Evolutionary conservation across 2,329 filamentous ascomycete species (phyloP).

Genomic region (Claviceps arundinis): DNA sequence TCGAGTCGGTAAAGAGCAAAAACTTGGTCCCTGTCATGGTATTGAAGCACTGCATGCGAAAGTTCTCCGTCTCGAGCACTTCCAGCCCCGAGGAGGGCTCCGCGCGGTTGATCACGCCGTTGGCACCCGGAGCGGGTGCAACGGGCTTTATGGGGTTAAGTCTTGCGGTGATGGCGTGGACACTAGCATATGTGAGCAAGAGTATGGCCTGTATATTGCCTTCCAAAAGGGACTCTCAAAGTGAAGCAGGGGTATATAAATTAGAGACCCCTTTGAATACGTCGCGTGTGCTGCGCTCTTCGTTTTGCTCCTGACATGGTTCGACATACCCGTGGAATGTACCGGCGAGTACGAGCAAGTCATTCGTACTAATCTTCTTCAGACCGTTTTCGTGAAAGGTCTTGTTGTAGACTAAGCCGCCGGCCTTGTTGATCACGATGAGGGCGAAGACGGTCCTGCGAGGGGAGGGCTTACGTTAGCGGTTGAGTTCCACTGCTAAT

Average conservation of each 20-base stretch:
- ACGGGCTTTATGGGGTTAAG: conserved; percentile 40
- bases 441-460: conserved; percentile 84
- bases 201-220: neutral
- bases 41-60: conserved; percentile 90
- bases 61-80: conserved; percentile 85
- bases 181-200: conserved; percentile 26
- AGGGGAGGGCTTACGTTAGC: neutral
- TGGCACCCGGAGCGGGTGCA: conserved; percentile 21
- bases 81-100: conserved; percentile 69
- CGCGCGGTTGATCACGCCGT: conserved; percentile 32
- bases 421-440: conserved; percentile 97
- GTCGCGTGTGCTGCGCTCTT: neutral
- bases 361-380: conserved; percentile 82
- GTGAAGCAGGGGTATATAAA: neutral
- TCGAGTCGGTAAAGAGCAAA: conserved; percentile 80
- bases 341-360: conserved; percentile 90
- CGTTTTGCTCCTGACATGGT: neutral
- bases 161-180: conserved; percentile 56
- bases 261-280: too few species aligned
- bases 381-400: conserved; percentile 78
- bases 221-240: neutral
- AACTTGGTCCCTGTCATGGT: conserved; percentile 94
- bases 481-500: too few species aligned
- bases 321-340: conserved; percentile 77
- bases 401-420: conserved; percentile 89